Evolutionary conservation across 768 basidiomycete species (phyloP), one percentile per base, ranked within the genome.

Genomic region (Russula lepida): DNA sequence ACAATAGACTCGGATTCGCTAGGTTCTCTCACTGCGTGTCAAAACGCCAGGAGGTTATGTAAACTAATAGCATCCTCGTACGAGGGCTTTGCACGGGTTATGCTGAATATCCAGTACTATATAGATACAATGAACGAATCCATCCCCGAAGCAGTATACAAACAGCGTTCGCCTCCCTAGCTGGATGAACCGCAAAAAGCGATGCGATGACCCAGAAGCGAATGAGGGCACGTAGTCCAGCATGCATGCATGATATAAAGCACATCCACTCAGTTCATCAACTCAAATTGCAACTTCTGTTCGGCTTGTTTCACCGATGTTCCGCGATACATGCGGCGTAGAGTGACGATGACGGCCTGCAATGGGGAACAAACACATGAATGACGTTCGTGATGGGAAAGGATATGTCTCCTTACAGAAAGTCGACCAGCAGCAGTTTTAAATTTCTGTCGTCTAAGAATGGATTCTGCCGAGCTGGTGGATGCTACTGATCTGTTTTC

Each of bases 231-330:
- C 35, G 49, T n/a, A 19, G 33, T 58, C 56, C 27, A 44, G 25
- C 54, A 27, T 35, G 54, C 48, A 56, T 27, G 54, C 35, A 57
- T 19, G 39, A 41, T 30, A 41, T 30, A 6, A 21, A 23, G 43
- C 25, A 33, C 35, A 15, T 58, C 35, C 50, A 4, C 61, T 62
- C 46, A 58, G 32, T 62, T 62, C 28, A 57, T 52, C 56, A 53
- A 28, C 9, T 58, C 61, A 41, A 62, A 62, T n/a, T 48, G 33
- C 28, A 62, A 28, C 50, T 53, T 58, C 56, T 58, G 44, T 58
- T 62, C 61, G 56, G 55, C 28, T 54, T 62, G 50, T 44, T 53
- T 58, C 51, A 48, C 61, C 21, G 61, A 57, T 11, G 19, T 58
- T 30, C 61, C 44, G 21, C 61, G 50, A 33, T 58, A 62, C 35